Conservation (phyloP, 2,329 filamentous ascomycete genomes). For the Aspergillus nomiae region DNA sequence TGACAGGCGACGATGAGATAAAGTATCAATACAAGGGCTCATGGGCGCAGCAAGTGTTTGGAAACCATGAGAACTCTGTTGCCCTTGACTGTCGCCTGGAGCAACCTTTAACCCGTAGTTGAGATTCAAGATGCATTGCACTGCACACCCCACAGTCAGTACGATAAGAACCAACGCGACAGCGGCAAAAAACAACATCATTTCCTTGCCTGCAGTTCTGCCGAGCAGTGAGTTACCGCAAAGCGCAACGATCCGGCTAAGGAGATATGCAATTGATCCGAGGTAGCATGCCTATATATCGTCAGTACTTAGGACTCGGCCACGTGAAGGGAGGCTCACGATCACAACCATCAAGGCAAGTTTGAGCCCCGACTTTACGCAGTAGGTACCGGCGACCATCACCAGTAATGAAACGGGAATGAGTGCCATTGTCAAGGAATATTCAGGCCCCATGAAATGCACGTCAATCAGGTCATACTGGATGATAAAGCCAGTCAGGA, state of each 20-base stretch:
- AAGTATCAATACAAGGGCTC: background rate
- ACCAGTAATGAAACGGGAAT: slow-evolving; percentile 16
- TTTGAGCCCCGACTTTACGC: background rate
- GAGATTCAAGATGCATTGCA: slow-evolving; percentile 5
- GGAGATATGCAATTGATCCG: background rate
- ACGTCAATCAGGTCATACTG: slow-evolving; percentile 24
- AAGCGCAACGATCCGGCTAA: slow-evolving; percentile 4
- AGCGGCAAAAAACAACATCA: slow-evolving; percentile 7
- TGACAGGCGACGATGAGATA: background rate
- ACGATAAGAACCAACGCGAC: background rate
- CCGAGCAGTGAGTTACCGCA: background rate
- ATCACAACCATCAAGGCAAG: background rate
- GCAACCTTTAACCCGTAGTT: background rate
- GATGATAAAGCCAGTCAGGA: slow-evolving; percentile 21
- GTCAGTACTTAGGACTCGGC: background rate
- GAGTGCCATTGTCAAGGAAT: slow-evolving; percentile 18
- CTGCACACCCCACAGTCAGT: background rate
- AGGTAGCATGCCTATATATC: background rate
- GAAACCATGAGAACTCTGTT: background rate
- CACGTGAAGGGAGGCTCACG: background rate
- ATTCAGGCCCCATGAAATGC: slow-evolving; percentile 23
- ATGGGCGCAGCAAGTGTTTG: background rate
- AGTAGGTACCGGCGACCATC: slow-evolving; percentile 15
- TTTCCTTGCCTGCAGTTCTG: background rate
- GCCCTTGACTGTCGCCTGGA: background rate